Evolutionary conservation across 495 filamentous ascomycete genomes (phyloP), one percentile per base, ranked within the genome.

Genomic region (Penicillium ochrochloron): DNA sequence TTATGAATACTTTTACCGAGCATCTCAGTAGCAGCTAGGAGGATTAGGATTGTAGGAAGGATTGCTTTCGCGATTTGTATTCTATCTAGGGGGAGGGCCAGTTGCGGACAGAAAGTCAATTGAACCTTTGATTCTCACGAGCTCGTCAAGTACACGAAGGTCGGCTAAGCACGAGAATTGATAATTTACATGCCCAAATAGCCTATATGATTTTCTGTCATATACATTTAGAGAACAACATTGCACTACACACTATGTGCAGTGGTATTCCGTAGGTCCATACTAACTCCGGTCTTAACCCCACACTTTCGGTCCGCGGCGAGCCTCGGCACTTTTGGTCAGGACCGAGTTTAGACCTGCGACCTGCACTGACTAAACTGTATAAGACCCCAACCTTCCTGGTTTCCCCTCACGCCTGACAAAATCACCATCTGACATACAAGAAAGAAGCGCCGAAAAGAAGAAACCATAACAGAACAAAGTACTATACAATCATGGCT

Each of bases 231-330:
- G 17, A 25, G 50, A 35, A 61, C 33, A 8, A 23, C 1, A 12
- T 23, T 25, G 44, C 12, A 4, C 10, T 33, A 15, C 5, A n/a
- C n/a, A 27, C 12, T 27, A 52, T 34, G 31, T 54, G 14, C 51
- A 54, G 25, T 33, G 25, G 17, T 41, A 41, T 2, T 17, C 3
- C 37, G 1, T 41, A 5, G 52, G 29, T 21, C 25, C 25, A 31
- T 31, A 31, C 14, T 35, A 31, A 42, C 44, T 46, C 54, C 52
- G 25, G 25, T n/a, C 2, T 0, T 37, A 60, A 70, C 63, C 66
- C 69, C 65, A 67, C 68, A 66, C 59, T 62, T 66, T 74, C 72
- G 72, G 70, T 68, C 72, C 67, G 61, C 60, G 60, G 57, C 59
- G 68, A 61, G 66, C 73, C 73, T 75, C 73, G 73, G 73, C 70